These are phyloP conservation scores for Euphrasia confusa DNA, from an alignment of 257 asterid genomes.

Conservation along the genomic window DNA sequence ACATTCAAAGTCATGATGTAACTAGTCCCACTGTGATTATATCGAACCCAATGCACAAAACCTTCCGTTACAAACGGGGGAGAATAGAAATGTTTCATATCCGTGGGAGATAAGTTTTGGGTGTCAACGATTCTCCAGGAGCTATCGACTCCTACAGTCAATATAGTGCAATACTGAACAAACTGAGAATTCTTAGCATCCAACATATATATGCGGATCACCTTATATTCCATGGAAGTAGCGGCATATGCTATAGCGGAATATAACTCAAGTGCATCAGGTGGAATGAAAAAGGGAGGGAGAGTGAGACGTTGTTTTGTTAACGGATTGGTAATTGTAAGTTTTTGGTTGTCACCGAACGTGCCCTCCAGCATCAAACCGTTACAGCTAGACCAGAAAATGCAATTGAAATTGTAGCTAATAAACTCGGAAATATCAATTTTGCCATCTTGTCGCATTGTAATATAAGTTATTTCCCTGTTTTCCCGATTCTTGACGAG, in stretches of 20 bases:
- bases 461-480: too few species aligned
- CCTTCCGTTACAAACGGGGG: constrained; percentile 3
- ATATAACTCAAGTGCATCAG: background rate
- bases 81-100: background rate
- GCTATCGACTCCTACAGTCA: background rate
- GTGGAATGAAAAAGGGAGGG: background rate
- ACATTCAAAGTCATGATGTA: constrained; percentile 11
- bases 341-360: too few species aligned
- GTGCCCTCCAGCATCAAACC: background rate
- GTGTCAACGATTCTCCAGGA: background rate
- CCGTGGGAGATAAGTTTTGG: background rate
- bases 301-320: background rate
- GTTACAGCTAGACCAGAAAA: background rate
- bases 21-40: too few species aligned
- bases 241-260: background rate
- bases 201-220: background rate
- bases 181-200: background rate
- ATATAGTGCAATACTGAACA: background rate
- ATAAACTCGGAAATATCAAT: background rate
- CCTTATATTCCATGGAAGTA: background rate
- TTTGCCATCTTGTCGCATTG: background rate
- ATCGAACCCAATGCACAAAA: constrained; percentile 14
- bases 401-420: background rate
- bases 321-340: background rate
- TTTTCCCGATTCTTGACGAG: background rate